phyloP scores from a whole-genome alignment of 2,329 filamentous ascomycete species.

The Zymoseptoria ardabiliae region DNA sequence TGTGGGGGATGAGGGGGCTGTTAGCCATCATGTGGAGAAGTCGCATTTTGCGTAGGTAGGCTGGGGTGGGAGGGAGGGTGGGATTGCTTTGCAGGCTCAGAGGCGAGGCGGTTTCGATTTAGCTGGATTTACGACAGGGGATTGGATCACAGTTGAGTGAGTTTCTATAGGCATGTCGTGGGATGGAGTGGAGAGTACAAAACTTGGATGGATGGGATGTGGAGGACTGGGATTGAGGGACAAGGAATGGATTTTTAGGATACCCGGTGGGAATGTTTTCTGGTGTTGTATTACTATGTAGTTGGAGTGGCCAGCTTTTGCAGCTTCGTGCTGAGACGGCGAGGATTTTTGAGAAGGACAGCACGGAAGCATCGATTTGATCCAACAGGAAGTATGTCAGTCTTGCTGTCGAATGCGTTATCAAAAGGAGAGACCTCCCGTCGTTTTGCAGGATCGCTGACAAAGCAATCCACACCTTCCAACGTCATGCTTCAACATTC shows the following conservation, averaged over 20 bases:
- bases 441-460: too few species aligned
- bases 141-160: background rate
- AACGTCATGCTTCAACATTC: background rate
- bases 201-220: background rate
- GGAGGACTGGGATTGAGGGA: background rate
- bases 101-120: background rate
- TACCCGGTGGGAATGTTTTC: background rate
- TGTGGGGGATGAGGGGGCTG: conserved; percentile 29
- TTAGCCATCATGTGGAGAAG: conserved; percentile 28
- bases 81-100: background rate
- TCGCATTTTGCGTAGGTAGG: conserved; percentile 22
- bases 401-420: too few species aligned
- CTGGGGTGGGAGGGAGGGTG: background rate
- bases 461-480: background rate
- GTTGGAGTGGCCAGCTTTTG: background rate
- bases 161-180: background rate
- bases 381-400: background rate
- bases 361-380: background rate
- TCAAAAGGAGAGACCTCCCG: too few species aligned
- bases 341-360: background rate
- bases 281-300: background rate
- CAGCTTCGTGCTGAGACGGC: background rate
- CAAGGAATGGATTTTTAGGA: background rate
- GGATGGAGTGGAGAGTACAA: background rate
- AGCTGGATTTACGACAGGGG: background rate